A percentile compares a stretch with the other conserved stretches of the same genome.
Evolutionary conservation across 2,329 filamentous ascomycete species (phyloP).

Genomic region (Metarhizium robertsii): DNA sequence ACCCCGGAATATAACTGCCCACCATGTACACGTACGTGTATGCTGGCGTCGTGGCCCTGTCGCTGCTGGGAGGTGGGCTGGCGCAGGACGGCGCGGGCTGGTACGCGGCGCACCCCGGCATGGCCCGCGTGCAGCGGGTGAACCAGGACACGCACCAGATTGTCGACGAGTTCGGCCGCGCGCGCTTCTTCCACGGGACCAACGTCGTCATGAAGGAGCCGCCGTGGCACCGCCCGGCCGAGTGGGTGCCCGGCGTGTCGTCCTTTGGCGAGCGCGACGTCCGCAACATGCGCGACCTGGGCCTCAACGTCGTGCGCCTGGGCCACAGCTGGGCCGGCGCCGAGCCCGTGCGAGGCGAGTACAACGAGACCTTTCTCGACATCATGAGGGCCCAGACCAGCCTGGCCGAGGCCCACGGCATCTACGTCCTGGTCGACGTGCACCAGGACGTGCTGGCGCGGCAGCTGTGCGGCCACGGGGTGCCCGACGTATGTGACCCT

Average conservation of each 20-base stretch:
- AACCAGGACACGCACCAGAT: conserved; percentile 11
- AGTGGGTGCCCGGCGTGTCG: conserved; percentile 10
- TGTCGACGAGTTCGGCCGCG: conserved; percentile 10
- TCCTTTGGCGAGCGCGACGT: conserved; percentile 12
- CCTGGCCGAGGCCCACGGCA: conserved; percentile 10
- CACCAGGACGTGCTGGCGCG: conserved; percentile 10
- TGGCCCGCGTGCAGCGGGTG: conserved; percentile 8
- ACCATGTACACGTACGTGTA: too few species aligned
- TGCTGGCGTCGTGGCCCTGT: too few species aligned
- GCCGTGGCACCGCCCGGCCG: conserved; percentile 10
- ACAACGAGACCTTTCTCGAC: conserved; percentile 11
- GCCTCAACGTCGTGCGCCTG: conserved; percentile 10
- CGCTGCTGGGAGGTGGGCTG: not conserved
- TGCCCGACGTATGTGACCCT: conserved; percentile 8
- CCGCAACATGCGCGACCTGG: conserved; percentile 9
- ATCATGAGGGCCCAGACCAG: conserved; percentile 11
- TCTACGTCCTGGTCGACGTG: conserved; percentile 12
- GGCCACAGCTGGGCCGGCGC: conserved; percentile 12
- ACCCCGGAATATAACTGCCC: too few species aligned
- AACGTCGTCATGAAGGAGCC: conserved; percentile 13
- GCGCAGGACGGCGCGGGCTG: conserved; percentile 7
- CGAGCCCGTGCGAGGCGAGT: conserved; percentile 9
- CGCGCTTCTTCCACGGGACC: conserved; percentile 12
- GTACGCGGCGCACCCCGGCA: conserved; percentile 10
- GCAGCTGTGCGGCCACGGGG: conserved; percentile 11